Conservation (phyloP, 495 filamentous ascomycete genomes). For the Aspergillus indologenus region DNA sequence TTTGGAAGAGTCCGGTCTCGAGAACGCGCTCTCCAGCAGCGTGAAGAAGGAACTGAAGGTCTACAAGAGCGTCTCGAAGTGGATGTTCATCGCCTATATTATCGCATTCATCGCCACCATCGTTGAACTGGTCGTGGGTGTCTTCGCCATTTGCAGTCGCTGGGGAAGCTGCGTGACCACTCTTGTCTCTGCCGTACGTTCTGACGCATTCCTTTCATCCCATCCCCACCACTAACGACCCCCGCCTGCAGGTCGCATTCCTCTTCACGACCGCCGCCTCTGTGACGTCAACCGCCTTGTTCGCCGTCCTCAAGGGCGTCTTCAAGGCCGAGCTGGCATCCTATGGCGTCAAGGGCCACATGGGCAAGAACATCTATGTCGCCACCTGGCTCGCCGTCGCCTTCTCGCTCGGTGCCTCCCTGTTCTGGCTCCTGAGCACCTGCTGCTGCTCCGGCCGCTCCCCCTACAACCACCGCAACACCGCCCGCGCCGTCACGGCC, state of each 20-base stretch:
- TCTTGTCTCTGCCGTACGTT: slow-evolving; percentile 61
- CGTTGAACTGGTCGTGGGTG: slow-evolving; percentile 64
- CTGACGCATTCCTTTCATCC: not conserved
- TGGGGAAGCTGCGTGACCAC: slow-evolving; percentile 75
- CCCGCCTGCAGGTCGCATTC: slow-evolving; percentile 39
- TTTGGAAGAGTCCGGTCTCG: slow-evolving; percentile 51
- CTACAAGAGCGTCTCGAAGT: slow-evolving; percentile 70
- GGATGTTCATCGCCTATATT: slow-evolving; percentile 72
- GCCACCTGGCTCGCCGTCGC: slow-evolving; percentile 75
- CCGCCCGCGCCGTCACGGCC: slow-evolving; percentile 32
- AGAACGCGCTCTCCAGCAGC: slow-evolving; percentile 59
- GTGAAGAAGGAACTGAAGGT: slow-evolving; percentile 63
- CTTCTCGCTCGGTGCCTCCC: slow-evolving; percentile 64
- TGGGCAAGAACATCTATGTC: slow-evolving; percentile 67
- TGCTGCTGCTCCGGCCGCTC: slow-evolving; percentile 83
- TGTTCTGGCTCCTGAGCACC: slow-evolving; percentile 88
- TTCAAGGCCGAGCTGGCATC: slow-evolving; percentile 60
- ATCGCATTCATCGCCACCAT: slow-evolving; percentile 69
- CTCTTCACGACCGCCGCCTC: slow-evolving; percentile 56
- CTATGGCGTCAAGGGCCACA: slow-evolving; percentile 60
- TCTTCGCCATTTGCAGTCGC: slow-evolving; percentile 65
- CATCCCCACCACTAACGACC: slow-evolving; percentile 36
- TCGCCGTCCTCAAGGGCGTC: slow-evolving; percentile 53
- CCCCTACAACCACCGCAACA: slow-evolving; percentile 41
- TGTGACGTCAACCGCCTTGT: slow-evolving; percentile 58